Conservation (phyloP, 176 grass and related monocot species). For the Zoysia japonica region DNA sequence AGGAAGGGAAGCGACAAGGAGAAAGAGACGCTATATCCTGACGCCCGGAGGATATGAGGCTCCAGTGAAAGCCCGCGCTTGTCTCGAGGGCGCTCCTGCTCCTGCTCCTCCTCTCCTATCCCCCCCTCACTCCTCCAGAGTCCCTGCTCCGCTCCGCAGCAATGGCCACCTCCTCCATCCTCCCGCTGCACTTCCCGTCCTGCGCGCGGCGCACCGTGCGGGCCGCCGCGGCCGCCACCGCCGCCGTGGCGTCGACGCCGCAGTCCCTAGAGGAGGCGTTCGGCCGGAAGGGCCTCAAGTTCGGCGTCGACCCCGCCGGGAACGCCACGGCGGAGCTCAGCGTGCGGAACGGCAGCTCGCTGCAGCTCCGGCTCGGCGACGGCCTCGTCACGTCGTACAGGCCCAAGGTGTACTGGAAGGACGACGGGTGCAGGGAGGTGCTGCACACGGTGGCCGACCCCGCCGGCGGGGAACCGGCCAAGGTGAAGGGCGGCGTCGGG, state of each 20-base stretch:
- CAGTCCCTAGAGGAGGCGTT: constrained; percentile 79
- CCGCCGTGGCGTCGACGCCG: constrained; percentile 30
- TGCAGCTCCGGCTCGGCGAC: constrained; percentile 65
- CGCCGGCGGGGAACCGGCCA: background rate
- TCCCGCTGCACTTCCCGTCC: constrained; percentile 72
- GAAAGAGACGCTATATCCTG: constrained; percentile 46
- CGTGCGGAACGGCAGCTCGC: constrained; percentile 84
- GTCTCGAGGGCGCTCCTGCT: constrained; percentile 37
- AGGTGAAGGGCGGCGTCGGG: constrained; percentile 66
- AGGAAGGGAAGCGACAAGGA: background rate
- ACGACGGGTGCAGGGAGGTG: constrained; percentile 75
- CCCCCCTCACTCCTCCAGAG: background rate
- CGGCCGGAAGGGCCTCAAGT: constrained; percentile 84
- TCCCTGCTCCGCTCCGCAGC: background rate
- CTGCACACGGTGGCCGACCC: constrained; percentile 56
- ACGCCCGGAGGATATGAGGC: constrained; percentile 61
- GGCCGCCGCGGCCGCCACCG: constrained; percentile 36
- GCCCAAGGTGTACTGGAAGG: constrained; percentile 93
- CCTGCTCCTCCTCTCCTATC: constrained; percentile 10
- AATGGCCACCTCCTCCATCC: constrained; percentile 79
- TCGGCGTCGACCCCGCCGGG: constrained; percentile 53
- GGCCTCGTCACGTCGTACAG: constrained; percentile 87
- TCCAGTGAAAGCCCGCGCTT: constrained; percentile 36
- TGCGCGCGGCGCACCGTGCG: constrained; percentile 39
- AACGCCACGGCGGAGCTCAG: constrained; percentile 63